Base-by-base conservation (phyloP, 1,284 basidiomycete species). In the Hortiboletus rubellus region DNA sequence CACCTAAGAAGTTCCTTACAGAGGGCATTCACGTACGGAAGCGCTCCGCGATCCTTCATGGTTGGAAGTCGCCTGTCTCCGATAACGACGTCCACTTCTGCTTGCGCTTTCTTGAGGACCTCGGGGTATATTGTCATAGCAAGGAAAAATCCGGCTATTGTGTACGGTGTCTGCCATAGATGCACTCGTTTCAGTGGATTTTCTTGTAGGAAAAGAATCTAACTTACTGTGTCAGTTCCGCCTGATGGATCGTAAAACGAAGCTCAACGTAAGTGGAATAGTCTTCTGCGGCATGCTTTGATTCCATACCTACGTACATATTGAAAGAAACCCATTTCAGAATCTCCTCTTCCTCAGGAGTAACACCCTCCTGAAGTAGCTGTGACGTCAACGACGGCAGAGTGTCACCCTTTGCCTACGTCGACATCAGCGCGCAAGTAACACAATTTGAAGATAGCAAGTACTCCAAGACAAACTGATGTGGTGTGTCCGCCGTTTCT, bases 331-430 rank as follows among this genome's bases (percentile, higher is more conserved):
- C 41, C 56, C 62, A 62, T 46, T 61, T 64, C 42, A 67, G 38
- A 2, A 55, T 24, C 1, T 57, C 22, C 46, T 62, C 54, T 2
- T 67, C 66, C n/a, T 64, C 55, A 5, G 50, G 30, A 22, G 50
- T 33, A 11, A 62, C 17, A 12, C 52, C 56, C 10, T 53, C 52
- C 22, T 49, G 54, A 37, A 53, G 30, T 30, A 33, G 18, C 30
- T 31, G 40, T 2, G 77, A 76, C 3, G 74, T 67, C 37, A 75
- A 74, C 1, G 76, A 81, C 1, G 74, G 66, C 0, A 57, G 54
- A 7, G 76, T 75, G 18, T 66, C 66, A 0, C 78, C 78, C 3
- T 67, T 64, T 5, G 68, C 75, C 79, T 80, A 52, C n/a, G n/a
- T 6, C 22, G 3, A 37, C 1, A 22, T 63, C 15, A 46, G 30